phyloP scores from a whole-genome alignment of 106 monocot genomes.

The Ottelia alismoides region DNA sequence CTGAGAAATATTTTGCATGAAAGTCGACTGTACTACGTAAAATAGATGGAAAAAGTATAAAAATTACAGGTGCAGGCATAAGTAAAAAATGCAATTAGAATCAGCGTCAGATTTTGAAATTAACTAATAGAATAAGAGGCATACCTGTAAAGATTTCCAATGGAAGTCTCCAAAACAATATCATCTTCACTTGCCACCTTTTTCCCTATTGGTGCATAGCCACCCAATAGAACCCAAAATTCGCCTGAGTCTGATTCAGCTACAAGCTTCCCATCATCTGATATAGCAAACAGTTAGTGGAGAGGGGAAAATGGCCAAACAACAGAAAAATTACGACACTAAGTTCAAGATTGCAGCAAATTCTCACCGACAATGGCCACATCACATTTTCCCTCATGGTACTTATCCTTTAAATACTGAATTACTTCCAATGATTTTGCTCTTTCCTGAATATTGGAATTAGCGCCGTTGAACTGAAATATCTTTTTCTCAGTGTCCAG shows the following conservation, averaged over 20 bases:
- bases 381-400: conserved; percentile 22
- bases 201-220: conserved; percentile 22
- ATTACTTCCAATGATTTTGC: conserved; percentile 23
- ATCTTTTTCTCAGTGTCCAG: conserved; percentile 24
- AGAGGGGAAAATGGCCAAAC: background rate
- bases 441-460: conserved; percentile 24
- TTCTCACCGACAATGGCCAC: conserved; percentile 16
- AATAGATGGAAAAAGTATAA: too few species aligned
- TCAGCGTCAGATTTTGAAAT: too few species aligned
- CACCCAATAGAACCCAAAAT: conserved; percentile 23
- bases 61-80: too few species aligned
- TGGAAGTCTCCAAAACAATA: conserved; percentile 8
- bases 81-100: too few species aligned
- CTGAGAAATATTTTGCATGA: too few species aligned
- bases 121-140: too few species aligned
- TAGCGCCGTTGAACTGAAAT: conserved; percentile 23
- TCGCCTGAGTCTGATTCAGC: conserved; percentile 26
- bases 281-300: background rate
- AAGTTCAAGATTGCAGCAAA: background rate
- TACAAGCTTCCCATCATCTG: conserved; percentile 24
- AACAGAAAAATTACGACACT: background rate
- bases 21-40: too few species aligned
- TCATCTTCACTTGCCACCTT: conserved; percentile 21
- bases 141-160: conserved; percentile 22
- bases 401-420: conserved; percentile 18